These are phyloP conservation scores for Leccinum ochraceum DNA, from an alignment of 768 basidiomycete species.

Conservation along the genomic window DNA sequence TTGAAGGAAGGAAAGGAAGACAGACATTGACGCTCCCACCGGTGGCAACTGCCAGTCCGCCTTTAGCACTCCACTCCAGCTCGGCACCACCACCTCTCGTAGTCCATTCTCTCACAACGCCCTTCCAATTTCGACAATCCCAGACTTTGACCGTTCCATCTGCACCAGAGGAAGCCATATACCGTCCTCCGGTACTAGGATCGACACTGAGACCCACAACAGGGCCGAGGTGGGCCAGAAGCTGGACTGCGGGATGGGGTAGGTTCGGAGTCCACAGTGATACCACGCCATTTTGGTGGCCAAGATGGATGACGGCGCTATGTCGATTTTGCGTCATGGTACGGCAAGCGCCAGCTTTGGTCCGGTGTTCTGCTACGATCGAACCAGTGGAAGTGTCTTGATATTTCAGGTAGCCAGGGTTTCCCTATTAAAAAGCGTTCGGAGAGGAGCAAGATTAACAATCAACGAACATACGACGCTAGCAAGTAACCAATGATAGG, in stretches of 20 bases:
- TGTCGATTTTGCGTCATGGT: constrained; percentile 91
- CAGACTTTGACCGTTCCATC: constrained; percentile 93
- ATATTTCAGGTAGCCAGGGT: constrained; percentile 91
- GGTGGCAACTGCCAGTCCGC: constrained; percentile 76
- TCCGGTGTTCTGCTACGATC: constrained; percentile 83
- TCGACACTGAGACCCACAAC: constrained; percentile 82
- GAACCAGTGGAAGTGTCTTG: constrained; percentile 95
- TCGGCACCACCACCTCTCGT: constrained; percentile 68
- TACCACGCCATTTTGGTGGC: constrained; percentile 94
- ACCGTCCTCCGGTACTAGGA: constrained; percentile 80
- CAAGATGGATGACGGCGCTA: constrained; percentile 92
- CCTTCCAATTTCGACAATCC: constrained; percentile 97
- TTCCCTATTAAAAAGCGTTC: constrained; percentile 51
- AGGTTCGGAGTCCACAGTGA: constrained; percentile 97
- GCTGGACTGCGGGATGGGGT: constrained; percentile 86
- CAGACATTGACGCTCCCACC: constrained; percentile 84
- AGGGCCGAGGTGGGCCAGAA: constrained; percentile 89
- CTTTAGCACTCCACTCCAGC: constrained; percentile 84
- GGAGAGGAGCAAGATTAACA: background rate
- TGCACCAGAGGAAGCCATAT: constrained; percentile 87
- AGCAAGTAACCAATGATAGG: constrained; percentile 93
- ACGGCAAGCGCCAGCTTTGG: constrained; percentile 81
- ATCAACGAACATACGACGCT: constrained; percentile 59
- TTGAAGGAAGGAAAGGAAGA: background rate
- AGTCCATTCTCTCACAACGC: constrained; percentile 77